Evolutionary conservation across 1,284 basidiomycete species (phyloP).

Genomic region (Malassezia dermatis): DNA sequence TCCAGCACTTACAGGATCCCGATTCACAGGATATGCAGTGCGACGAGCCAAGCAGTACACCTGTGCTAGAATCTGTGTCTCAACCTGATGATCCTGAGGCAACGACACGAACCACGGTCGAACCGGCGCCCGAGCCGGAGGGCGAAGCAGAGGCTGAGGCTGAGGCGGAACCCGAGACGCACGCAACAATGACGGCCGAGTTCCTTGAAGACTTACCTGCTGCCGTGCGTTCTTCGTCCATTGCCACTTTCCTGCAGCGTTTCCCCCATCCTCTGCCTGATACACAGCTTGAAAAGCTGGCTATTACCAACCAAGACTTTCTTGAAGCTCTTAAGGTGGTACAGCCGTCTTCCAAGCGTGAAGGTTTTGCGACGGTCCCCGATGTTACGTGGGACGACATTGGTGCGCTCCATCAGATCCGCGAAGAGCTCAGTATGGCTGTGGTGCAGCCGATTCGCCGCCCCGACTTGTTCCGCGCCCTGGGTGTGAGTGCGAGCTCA

Average conservation of each 20-base stretch:
- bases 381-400: conserved; percentile 91
- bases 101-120: background rate
- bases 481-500: conserved; percentile 64
- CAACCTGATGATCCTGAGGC: conserved; percentile 21
- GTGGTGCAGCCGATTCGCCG: conserved; percentile 87
- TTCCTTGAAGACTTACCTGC: conserved; percentile 41
- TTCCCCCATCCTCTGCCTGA: conserved; percentile 70
- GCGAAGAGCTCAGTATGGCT: conserved; percentile 91
- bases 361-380: conserved; percentile 93
- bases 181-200: background rate
- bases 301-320: conserved; percentile 64
- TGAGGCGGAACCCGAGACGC: background rate
- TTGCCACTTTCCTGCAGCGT: conserved; percentile 74
- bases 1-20: conserved; percentile 59
- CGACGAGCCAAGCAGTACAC: background rate
- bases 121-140: background rate
- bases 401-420: conserved; percentile 72
- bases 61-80: background rate
- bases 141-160: background rate
- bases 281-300: conserved; percentile 66
- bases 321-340: conserved; percentile 66
- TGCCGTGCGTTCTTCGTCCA: conserved; percentile 57
- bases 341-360: conserved; percentile 89
- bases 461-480: conserved; percentile 74
- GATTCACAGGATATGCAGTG: conserved; percentile 5